Evolutionary conservation across 2,329 filamentous ascomycete genomes (phyloP).

Genomic region (Sporothrix dimorphospora): DNA sequence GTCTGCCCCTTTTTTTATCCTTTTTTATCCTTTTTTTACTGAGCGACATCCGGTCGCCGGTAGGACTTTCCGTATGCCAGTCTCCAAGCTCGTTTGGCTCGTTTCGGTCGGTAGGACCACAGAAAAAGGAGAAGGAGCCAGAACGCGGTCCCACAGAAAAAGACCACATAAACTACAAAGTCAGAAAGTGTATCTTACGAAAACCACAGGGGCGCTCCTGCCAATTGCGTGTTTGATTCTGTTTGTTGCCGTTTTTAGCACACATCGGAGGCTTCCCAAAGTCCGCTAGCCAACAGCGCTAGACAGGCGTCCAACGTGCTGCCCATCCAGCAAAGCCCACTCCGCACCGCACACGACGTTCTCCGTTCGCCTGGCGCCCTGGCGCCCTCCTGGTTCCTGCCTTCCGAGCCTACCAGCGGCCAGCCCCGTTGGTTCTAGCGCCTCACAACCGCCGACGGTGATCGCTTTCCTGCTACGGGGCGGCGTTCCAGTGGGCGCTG

Average conservation of each 20-base stretch:
- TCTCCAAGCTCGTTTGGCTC: not conserved
- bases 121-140: not conserved
- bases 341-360: not conserved
- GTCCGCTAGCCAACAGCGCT: constrained; percentile 20
- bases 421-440: not conserved
- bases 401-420: not conserved
- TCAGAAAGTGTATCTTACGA: no score
- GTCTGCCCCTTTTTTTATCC: not conserved
- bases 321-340: constrained; percentile 17
- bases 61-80: not conserved
- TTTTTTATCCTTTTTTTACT: not conserved
- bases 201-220: not conserved
- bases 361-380: not conserved
- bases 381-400: not conserved
- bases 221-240: constrained; percentile 19
- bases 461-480: constrained; percentile 10
- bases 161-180: not conserved
- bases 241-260: constrained; percentile 28
- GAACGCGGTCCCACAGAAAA: not conserved
- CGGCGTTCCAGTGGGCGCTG: constrained; percentile 12
- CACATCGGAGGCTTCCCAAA: not conserved
- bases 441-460: not conserved
- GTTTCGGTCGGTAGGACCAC: not conserved
- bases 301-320: constrained; percentile 24
- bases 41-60: not conserved